A percentile compares a stretch with the other conserved stretches of the same genome.
Conservation (phyloP, 345 rosid genomes). For the Raphanus raphanistrum region DNA sequence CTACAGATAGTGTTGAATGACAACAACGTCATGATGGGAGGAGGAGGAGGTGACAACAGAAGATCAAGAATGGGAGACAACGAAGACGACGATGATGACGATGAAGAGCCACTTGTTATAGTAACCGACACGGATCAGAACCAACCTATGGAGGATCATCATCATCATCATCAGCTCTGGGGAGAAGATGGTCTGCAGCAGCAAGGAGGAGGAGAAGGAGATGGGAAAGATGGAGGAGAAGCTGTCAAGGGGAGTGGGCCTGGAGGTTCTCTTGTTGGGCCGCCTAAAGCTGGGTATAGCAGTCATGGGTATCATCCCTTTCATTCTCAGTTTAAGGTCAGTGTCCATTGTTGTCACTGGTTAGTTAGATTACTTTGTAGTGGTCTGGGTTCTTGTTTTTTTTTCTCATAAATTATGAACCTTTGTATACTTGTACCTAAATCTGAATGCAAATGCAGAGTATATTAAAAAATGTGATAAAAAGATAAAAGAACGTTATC, state of each 20-base stretch:
- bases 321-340: slow-evolving; percentile 99
- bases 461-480: slow-evolving; percentile 17
- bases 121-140: slow-evolving; percentile 63
- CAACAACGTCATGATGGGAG: slow-evolving; percentile 51
- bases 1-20: slow-evolving; percentile 93
- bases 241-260: neutral
- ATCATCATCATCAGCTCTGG: slow-evolving; percentile 47
- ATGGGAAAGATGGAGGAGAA: neutral
- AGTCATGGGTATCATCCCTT: slow-evolving; percentile 85
- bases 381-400: slow-evolving; percentile 33
- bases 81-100: slow-evolving; percentile 75
- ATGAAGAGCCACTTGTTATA: slow-evolving; percentile 66
- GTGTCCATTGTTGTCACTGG: slow-evolving; percentile 54
- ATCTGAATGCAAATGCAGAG: slow-evolving; percentile 37
- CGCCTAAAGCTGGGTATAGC: slow-evolving; percentile 77
- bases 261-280: slow-evolving; percentile 30
- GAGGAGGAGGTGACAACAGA: slow-evolving; percentile 39
- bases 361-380: slow-evolving; percentile 31
- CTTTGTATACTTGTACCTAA: slow-evolving; percentile 45
- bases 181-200: slow-evolving; percentile 46
- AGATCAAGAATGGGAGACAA: slow-evolving; percentile 49
- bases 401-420: neutral
- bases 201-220: neutral
- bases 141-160: slow-evolving; percentile 59
- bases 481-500: slow-evolving; percentile 2